phyloP scores from a whole-genome alignment of 148 eudicot species.

The Tetragonia tetragonoides region DNA sequence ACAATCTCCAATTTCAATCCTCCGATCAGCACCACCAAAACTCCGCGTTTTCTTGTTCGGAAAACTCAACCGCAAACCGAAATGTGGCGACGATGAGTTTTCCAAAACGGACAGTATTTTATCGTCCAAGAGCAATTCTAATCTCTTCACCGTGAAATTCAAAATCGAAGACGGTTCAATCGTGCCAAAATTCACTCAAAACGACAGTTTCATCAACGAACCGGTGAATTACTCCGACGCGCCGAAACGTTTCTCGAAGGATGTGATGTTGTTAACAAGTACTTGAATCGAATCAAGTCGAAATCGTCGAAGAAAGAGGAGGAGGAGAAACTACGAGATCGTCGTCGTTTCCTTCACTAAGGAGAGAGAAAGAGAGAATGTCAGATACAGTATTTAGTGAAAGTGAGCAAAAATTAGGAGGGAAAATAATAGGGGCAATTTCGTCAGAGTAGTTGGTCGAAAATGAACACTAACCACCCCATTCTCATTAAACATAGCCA shows the following conservation, averaged over 20 bases:
- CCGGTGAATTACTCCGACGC: slow-evolving; percentile 18
- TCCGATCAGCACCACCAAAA: slow-evolving; percentile 38
- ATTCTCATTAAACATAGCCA: no score
- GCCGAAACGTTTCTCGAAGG: slow-evolving; percentile 36
- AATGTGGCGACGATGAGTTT: slow-evolving; percentile 17
- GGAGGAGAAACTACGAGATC: slow-evolving; percentile 11
- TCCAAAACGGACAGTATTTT: slow-evolving; percentile 22
- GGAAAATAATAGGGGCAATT: no score
- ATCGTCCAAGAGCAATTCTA: slow-evolving; percentile 20
- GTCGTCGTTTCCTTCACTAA: slow-evolving; percentile 15
- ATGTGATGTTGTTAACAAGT: slow-evolving; percentile 28
- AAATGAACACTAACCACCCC: no score
- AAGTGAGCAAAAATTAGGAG: no score
- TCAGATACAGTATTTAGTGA: no score
- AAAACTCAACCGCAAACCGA: slow-evolving; percentile 24
- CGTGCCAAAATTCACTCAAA: slow-evolving; percentile 26
- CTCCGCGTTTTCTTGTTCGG: slow-evolving; percentile 41
- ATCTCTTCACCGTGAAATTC: slow-evolving; percentile 31
- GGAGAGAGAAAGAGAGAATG: slow-evolving; percentile 14
- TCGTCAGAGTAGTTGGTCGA: no score
- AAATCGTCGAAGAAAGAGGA: slow-evolving; percentile 25
- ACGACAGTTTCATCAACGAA: slow-evolving; percentile 15
- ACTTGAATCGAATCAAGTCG: slow-evolving; percentile 31
- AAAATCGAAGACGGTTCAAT: slow-evolving; percentile 36
- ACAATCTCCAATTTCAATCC: slow-evolving; percentile 42